These are phyloP conservation scores for Linderniella brevidens DNA, from an alignment of 257 asterid genomes.

Conservation along the genomic window DNA sequence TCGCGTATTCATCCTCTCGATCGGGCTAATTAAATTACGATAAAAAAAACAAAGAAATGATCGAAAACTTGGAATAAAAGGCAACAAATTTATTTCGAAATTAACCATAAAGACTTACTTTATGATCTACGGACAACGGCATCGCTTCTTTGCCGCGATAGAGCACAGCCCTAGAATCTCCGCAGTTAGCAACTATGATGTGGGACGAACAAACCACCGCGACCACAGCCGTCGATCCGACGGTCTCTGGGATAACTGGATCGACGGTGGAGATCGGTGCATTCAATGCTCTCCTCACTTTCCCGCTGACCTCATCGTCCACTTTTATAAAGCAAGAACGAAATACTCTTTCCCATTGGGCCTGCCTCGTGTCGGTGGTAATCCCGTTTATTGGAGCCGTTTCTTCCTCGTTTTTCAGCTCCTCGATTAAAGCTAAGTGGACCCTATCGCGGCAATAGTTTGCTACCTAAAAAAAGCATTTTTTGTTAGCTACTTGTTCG, in stretches of 20 bases:
- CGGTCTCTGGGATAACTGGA: conserved; percentile 60
- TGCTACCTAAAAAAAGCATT: conserved; percentile 39
- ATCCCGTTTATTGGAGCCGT: conserved; percentile 15
- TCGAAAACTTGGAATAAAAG: background rate
- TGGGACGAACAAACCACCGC: conserved; percentile 66
- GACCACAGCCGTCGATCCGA: conserved; percentile 79
- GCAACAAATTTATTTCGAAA: no score
- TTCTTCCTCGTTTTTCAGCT: conserved; percentile 21
- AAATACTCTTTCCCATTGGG: conserved; percentile 61
- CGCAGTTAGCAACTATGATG: conserved; percentile 65
- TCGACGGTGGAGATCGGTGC: conserved; percentile 13
- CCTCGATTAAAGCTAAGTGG: conserved; percentile 56
- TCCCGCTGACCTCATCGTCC: conserved; percentile 49
- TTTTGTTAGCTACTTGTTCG: background rate
- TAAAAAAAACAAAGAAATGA: no score
- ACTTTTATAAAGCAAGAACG: conserved; percentile 47
- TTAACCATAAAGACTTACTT: conserved; percentile 21
- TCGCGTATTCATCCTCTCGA: conserved; percentile 66
- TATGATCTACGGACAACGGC: conserved; percentile 60
- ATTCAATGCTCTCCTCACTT: background rate
- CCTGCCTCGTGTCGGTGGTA: conserved; percentile 32
- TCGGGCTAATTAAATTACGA: conserved; percentile 30
- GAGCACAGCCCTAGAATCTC: conserved; percentile 87
- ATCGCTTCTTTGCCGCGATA: conserved; percentile 80
- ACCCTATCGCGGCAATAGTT: conserved; percentile 57